A percentile compares a stretch with the other conserved stretches of the same genome.
phyloP scores from a whole-genome alignment of 352 stramenopile genomes.

The Phytophthora melonis region DNA sequence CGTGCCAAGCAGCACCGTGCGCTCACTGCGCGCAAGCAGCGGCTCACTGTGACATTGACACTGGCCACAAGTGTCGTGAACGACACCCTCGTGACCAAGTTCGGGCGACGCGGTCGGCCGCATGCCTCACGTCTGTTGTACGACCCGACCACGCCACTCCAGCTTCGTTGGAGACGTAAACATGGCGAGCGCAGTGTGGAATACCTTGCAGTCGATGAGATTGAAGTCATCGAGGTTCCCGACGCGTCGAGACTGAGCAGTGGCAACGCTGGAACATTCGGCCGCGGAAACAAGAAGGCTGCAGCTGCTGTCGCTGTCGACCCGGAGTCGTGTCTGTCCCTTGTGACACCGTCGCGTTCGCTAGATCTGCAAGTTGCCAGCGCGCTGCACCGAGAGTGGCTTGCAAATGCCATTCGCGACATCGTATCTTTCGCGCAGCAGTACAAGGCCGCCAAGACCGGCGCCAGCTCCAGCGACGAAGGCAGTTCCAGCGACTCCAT shows the following conservation, averaged over 20 bases:
- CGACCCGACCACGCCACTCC: constrained; percentile 68
- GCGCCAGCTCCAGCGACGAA: constrained; percentile 9
- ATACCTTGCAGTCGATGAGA: constrained; percentile 61
- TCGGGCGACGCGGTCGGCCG: constrained; percentile 71
- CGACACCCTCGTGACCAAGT: constrained; percentile 74
- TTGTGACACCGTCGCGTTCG: constrained; percentile 58
- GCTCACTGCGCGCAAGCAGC: constrained; percentile 66
- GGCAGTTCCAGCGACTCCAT: constrained; percentile 20
- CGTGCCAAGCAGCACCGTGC: constrained; percentile 57
- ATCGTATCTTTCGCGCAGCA: constrained; percentile 73
- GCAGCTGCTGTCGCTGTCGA: constrained; percentile 54
- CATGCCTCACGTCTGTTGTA: constrained; percentile 80
- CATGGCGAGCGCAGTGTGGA: constrained; percentile 77
- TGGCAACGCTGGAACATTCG: constrained; percentile 20
- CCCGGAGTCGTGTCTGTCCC: constrained; percentile 56
- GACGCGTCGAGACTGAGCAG: constrained; percentile 16
- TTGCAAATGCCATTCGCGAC: constrained; percentile 72
- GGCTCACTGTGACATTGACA: constrained; percentile 66
- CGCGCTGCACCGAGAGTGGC: constrained; percentile 79
- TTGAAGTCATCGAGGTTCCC: constrained; percentile 48
- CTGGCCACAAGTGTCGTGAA: constrained; percentile 73
- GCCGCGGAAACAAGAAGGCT: constrained; percentile 60
- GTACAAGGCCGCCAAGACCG: constrained; percentile 58
- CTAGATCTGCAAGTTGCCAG: constrained; percentile 76
- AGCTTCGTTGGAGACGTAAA: constrained; percentile 82